phyloP scores from a whole-genome alignment of 2,329 filamentous ascomycete genomes.

The Neobulgaria alba region DNA sequence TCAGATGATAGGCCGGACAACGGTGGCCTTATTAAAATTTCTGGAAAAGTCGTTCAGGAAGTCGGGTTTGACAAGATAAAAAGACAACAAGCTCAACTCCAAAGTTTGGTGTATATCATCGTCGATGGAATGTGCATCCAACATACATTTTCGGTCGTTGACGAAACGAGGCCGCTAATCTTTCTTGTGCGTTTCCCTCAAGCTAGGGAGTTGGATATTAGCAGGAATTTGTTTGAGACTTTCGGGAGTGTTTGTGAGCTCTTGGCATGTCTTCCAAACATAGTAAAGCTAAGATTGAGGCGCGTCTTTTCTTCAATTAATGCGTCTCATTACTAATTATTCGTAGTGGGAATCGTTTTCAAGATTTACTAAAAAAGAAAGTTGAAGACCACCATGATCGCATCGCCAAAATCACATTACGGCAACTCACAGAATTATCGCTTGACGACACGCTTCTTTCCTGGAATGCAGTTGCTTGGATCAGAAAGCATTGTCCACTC shows the following conservation, averaged over 20 bases:
- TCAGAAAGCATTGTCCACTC: constrained; percentile 44
- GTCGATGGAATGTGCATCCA: constrained; percentile 67
- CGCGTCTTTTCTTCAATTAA: constrained; percentile 33
- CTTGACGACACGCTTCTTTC: constrained; percentile 58
- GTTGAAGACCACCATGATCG: too few species aligned
- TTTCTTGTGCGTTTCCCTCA: constrained; percentile 46
- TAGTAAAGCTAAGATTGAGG: constrained; percentile 65
- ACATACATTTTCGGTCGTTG: constrained; percentile 29
- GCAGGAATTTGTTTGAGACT: constrained; percentile 68
- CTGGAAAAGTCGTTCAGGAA: constrained; percentile 80
- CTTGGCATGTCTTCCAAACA: constrained; percentile 56
- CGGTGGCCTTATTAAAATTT: constrained; percentile 49
- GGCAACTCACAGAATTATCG: constrained; percentile 48
- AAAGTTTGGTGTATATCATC: constrained; percentile 72
- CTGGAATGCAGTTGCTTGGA: constrained; percentile 54
- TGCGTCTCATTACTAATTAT: neutral
- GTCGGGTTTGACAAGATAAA: constrained; percentile 92
- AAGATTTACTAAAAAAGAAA: too few species aligned
- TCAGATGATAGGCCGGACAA: constrained; percentile 37
- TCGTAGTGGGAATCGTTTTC: constrained; percentile 67
- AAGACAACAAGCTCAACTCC: constrained; percentile 65
- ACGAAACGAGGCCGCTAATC: constrained; percentile 30
- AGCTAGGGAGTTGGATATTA: constrained; percentile 74
- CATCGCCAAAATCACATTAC: neutral
- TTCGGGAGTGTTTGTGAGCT: constrained; percentile 62